Evolutionary conservation across 371 early-diverging fungal genomes (phyloP), one percentile per base, ranked within the genome.

Genomic region (Saksenaea vasiformis): DNA sequence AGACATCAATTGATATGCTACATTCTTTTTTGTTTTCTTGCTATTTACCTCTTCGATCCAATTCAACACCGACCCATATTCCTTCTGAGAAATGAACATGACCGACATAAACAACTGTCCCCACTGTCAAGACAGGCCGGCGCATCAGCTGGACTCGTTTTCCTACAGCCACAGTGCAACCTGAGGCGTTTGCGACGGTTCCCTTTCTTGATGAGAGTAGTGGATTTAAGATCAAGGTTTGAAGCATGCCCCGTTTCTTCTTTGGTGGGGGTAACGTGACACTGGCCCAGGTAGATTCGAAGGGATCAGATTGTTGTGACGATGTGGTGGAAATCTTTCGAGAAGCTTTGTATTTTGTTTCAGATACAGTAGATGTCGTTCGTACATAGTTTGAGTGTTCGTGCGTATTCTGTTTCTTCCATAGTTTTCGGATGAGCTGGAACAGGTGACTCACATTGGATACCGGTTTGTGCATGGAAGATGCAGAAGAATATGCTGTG

Each of bases 61-160:
- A 56, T 53, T 77, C 77, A 15, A 77, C 77, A 10, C 74, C 77
- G 14, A 77, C 44, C 77, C 77, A 77, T 5, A 66, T 54, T 26
- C 77, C 74, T 31, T 70, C 67, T 14, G 73, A 69, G 63, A 77
- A 77, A 28, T 61, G 22, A 34, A 77, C 77, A 59, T 56, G 64
- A 3, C 77, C 74, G 27, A 70, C 58, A 61, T 64, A 74, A 2
- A 19, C 22, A 14, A 74, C 51, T 11, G 74, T 77, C 1, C 74
- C 77, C 14, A 68, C 51, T 0, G 72, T 74, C 10, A 60, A n/a
- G n/a, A 74, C 58, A 4, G 74, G 74, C 19, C 71, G 61, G 15
- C 71, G 60, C n/a, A 57, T 10, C 10, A 74, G 34, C 47, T 66
- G 56, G 8, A 74, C 68, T 24, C 68, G 37, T 55, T 74, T 71